These are phyloP conservation scores for Gyrodon tennesseensis DNA, from an alignment of 1,284 basidiomycete genomes.

Conservation along the genomic window DNA sequence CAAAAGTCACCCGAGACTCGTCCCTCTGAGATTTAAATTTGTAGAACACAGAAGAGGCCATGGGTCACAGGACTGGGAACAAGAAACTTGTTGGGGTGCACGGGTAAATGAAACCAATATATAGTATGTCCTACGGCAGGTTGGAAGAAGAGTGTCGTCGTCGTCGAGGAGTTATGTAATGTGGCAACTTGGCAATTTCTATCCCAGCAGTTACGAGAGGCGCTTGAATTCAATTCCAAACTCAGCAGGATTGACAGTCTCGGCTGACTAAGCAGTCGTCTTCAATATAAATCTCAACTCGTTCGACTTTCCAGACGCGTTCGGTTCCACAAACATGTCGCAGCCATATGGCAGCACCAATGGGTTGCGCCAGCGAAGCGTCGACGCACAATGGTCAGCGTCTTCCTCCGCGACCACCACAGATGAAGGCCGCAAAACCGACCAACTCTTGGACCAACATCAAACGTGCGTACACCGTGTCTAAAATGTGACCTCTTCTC, in stretches of 20 bases:
- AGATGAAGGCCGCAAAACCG: constrained; percentile 40
- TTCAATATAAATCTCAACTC: constrained; percentile 28
- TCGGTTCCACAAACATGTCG: constrained; percentile 35
- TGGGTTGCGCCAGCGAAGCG: constrained; percentile 38
- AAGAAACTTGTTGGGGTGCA: constrained; percentile 25
- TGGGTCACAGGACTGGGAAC: constrained; percentile 43
- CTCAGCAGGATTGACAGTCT: constrained; percentile 16
- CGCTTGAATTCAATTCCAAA: constrained; percentile 25
- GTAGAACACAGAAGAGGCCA: constrained; percentile 97
- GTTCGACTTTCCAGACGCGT: constrained; percentile 24
- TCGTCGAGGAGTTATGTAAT: constrained; percentile 22
- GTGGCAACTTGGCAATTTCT: constrained; percentile 9
- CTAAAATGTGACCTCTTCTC: constrained; percentile 15
- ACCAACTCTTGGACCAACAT: constrained; percentile 76
- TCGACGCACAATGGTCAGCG: constrained; percentile 19
- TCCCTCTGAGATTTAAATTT: constrained; percentile 95
- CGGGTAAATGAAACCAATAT: constrained; percentile 31
- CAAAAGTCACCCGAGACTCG: constrained; percentile 95
- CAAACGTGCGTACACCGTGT: constrained; percentile 53
- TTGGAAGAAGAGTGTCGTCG: constrained; percentile 20
- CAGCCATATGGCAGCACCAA: constrained; percentile 36
- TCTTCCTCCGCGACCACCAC: constrained; percentile 29
- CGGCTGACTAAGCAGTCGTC: constrained; percentile 29
- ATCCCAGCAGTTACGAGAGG: constrained; percentile 28
- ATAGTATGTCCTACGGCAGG: constrained; percentile 31